phyloP scores from a whole-genome alignment of 139 green algal genomes.

The Trebouxia sp. region DNA sequence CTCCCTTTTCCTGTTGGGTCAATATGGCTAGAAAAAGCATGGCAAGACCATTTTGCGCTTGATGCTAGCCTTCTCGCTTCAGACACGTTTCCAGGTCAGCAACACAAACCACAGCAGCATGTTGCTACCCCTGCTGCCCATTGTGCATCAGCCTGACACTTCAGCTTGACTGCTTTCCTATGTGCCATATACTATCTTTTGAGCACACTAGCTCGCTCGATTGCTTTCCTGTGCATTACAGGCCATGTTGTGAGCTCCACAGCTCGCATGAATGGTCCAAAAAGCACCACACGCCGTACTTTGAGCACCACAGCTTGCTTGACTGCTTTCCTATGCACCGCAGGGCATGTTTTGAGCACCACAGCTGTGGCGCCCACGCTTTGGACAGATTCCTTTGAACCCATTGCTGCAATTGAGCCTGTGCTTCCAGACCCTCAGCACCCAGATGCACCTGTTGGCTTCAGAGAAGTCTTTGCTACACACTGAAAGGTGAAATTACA shows the following conservation, averaged over 20 bases:
- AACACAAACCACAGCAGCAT: no score
- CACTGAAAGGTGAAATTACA: constrained; percentile 32
- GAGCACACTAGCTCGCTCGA: no score
- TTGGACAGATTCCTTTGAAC: background rate
- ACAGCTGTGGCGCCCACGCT: background rate
- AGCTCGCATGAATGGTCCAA: no score
- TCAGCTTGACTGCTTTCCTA: no score
- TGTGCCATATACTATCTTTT: no score
- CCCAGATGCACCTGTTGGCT: constrained; percentile 12
- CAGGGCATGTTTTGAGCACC: background rate
- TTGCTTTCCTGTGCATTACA: no score
- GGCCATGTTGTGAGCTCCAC: no score
- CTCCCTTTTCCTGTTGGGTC: background rate
- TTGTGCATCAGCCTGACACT: no score
- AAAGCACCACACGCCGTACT: no score
- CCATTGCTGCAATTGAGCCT: constrained; percentile 41
- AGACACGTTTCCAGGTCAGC: background rate
- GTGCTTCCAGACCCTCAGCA: constrained; percentile 37
- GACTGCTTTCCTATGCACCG: no score
- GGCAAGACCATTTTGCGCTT: background rate
- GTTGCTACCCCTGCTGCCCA: no score
- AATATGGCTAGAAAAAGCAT: background rate
- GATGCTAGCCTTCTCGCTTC: background rate
- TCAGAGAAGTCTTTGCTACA: constrained; percentile 40
- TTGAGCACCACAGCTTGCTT: no score